These are phyloP conservation scores for Boletus rubescentipes DNA, from an alignment of 768 basidiomycete species.

Conservation along the genomic window DNA sequence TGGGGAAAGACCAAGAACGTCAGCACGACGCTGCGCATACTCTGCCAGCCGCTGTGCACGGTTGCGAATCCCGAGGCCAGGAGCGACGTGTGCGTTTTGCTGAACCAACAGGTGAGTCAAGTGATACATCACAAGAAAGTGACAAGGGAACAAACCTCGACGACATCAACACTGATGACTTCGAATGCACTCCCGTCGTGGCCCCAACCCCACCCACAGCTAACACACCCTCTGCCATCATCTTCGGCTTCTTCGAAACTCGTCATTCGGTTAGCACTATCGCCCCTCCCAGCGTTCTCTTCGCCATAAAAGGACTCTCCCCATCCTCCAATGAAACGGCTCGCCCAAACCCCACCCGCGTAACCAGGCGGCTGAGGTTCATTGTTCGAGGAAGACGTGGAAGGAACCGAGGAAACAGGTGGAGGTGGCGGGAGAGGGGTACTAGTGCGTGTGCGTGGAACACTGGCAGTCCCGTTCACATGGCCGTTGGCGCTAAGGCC, in stretches of 20 bases:
- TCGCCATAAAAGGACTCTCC: constrained; percentile 37
- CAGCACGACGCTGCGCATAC: constrained; percentile 59
- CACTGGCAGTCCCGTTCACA: constrained; percentile 30
- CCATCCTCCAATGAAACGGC: constrained; percentile 43
- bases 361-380: constrained; percentile 26
- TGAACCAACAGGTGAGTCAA: constrained; percentile 23
- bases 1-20: constrained; percentile 37
- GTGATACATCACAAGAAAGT: neutral
- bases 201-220: constrained; percentile 74
- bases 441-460: constrained; percentile 30
- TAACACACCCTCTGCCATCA: constrained; percentile 61
- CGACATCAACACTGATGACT: constrained; percentile 61
- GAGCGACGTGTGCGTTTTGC: constrained; percentile 52
- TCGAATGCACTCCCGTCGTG: constrained; percentile 80
- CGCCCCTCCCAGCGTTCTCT: constrained; percentile 29
- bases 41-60: constrained; percentile 67
- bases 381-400: constrained; percentile 26
- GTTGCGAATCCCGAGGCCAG: constrained; percentile 58
- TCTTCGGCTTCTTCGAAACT: constrained; percentile 44
- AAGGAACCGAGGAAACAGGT: constrained; percentile 22
- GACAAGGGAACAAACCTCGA: constrained; percentile 48
- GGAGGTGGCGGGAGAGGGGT: constrained; percentile 27
- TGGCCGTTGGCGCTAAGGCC: constrained; percentile 26
- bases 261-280: constrained; percentile 25
- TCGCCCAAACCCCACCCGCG: constrained; percentile 34